phyloP scores from a whole-genome alignment of 768 basidiomycete species.

The Tricholoma flavovirens region DNA sequence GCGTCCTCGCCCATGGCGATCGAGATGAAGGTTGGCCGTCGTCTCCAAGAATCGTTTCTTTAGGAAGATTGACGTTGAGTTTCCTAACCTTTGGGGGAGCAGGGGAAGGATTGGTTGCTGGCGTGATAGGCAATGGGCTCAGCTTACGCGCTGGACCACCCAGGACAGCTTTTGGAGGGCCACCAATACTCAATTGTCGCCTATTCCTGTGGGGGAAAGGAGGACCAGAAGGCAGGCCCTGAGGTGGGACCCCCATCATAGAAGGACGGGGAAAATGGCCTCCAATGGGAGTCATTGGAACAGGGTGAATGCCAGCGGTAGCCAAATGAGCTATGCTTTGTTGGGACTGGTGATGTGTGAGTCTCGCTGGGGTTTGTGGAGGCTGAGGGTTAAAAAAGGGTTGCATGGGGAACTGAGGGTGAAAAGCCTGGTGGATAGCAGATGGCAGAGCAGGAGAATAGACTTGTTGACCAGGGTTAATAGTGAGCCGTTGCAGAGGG shows the following conservation, averaged over 20 bases:
- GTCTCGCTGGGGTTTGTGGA: constrained; percentile 46
- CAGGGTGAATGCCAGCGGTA: constrained; percentile 50
- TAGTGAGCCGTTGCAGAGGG: background rate
- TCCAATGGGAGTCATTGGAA: constrained; percentile 59
- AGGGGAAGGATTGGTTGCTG: constrained; percentile 20
- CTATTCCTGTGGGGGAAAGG: constrained; percentile 59
- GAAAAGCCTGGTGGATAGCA: constrained; percentile 43
- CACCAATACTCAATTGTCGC: constrained; percentile 72
- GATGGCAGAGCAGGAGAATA: constrained; percentile 66
- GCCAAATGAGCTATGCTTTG: constrained; percentile 64
- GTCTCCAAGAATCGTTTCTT: constrained; percentile 49
- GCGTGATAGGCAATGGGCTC: constrained; percentile 50
- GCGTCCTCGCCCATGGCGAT: constrained; percentile 58
- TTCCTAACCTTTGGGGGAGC: constrained; percentile 57
- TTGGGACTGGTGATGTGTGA: constrained; percentile 47
- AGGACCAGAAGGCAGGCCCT: constrained; percentile 24
- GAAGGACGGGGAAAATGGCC: constrained; percentile 50
- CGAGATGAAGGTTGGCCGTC: constrained; percentile 36
- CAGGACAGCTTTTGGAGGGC: constrained; percentile 82
- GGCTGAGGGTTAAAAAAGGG: constrained; percentile 52
- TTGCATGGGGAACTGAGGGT: constrained; percentile 60
- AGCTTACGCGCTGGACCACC: constrained; percentile 77
- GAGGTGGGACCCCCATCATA: constrained; percentile 33
- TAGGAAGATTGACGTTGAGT: constrained; percentile 63
- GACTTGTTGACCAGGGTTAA: constrained; percentile 14